A percentile compares a stretch with the other conserved stretches of the same genome.
Conservation (phyloP, 192 early-diverging fungal species). For the Haplosporangium gracile region DNA sequence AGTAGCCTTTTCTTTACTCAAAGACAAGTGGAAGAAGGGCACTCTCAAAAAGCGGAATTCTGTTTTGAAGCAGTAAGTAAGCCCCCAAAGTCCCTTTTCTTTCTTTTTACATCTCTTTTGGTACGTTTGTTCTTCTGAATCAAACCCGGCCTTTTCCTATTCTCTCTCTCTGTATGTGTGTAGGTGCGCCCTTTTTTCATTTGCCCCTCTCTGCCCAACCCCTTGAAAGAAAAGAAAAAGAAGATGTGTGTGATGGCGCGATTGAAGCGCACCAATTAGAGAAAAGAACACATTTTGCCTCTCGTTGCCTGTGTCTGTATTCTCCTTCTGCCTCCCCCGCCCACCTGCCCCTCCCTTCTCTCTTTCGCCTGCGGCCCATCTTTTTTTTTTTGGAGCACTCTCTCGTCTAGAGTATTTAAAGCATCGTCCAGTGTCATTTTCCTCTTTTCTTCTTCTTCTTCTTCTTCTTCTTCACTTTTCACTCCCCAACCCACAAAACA, state of each 20-base stretch:
- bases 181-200: not conserved
- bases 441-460: constrained; percentile 8
- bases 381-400: not conserved
- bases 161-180: not conserved
- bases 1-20: too few species aligned
- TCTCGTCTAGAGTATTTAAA: not conserved
- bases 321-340: too few species aligned
- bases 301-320: not conserved
- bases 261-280: constrained; percentile 35
- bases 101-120: not conserved
- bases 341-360: too few species aligned
- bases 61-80: not conserved
- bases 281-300: not conserved
- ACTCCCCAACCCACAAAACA: not conserved
- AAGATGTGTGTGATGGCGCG: constrained; percentile 5
- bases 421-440: not conserved
- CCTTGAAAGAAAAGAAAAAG: constrained; percentile 3
- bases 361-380: constrained; percentile 4
- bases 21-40: not conserved
- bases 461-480: constrained; percentile 33
- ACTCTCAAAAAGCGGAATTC: not conserved
- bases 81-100: not conserved
- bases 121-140: not conserved
- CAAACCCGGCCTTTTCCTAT: not conserved
- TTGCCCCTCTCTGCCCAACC: not conserved